A percentile compares a stretch with the other conserved stretches of the same genome.
phyloP scores from a whole-genome alignment of 129 eudicot species.

The Tanacetum coccineum region DNA sequence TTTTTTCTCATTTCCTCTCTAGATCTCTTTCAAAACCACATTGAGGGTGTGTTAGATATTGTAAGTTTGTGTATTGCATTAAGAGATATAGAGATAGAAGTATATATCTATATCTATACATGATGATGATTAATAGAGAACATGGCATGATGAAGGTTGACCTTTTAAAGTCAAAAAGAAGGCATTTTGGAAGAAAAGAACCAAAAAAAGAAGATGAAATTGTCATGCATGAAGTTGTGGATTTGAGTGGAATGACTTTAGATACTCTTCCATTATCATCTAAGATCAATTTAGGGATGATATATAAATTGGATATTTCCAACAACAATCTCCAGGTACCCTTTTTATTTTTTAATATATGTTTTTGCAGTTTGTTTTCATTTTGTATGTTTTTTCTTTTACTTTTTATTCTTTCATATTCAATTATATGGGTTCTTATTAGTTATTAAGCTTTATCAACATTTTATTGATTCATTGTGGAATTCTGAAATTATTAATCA shows the following conservation, averaged over 20 bases:
- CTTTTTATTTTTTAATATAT: background rate
- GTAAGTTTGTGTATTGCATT: constrained; percentile 2
- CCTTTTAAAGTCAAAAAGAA: constrained; percentile 27
- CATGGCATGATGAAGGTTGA: constrained; percentile 33
- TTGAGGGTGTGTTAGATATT: constrained; percentile 14
- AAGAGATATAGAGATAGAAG: constrained; percentile 15
- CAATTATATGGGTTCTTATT: too few relatives aligned
- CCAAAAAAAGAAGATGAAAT: constrained; percentile 17
- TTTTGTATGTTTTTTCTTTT: background rate
- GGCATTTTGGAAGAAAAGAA: constrained; percentile 27
- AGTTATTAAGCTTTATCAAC: background rate
- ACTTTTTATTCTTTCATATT: background rate
- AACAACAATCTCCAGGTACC: constrained; percentile 86
- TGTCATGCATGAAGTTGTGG: constrained; percentile 48
- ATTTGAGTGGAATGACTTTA: constrained; percentile 65
- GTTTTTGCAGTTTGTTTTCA: background rate
- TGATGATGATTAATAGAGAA: constrained; percentile 28
- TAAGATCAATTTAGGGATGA: constrained; percentile 46
- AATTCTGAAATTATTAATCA: background rate
- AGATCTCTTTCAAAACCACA: background rate
- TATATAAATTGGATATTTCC: constrained; percentile 74
- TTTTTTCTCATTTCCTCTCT: background rate
- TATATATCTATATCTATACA: background rate
- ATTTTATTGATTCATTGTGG: background rate
- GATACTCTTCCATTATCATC: constrained; percentile 52